Conservation (phyloP, 2,329 filamentous ascomycete genomes). For the Thielaviopsis ethacetica region DNA sequence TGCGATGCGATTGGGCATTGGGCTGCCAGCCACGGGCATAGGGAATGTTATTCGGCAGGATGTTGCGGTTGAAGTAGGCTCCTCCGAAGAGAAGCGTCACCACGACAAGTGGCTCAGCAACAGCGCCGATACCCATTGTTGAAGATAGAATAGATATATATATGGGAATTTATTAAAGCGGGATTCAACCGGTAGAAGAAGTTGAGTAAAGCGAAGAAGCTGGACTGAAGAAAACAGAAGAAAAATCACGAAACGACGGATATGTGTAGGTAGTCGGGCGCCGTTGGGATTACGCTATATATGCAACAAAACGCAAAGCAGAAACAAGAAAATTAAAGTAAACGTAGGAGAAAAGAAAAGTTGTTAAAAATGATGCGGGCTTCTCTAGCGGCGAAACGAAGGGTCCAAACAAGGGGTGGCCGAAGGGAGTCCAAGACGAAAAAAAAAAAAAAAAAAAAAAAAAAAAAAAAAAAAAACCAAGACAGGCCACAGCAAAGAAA, state of each 20-base stretch:
- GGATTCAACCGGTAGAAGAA: background rate
- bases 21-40: conserved; percentile 11
- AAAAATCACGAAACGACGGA: background rate
- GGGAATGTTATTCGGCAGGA: conserved; percentile 10
- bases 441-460: background rate
- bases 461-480: background rate
- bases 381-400: background rate
- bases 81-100: conserved; percentile 27
- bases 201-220: background rate
- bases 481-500: background rate
- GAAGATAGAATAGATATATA: background rate
- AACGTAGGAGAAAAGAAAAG: background rate
- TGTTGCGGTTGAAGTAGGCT: conserved; percentile 28
- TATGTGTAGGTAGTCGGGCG: background rate
- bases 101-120: conserved; percentile 26
- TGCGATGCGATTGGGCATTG: conserved; percentile 11
- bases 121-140: conserved; percentile 24
- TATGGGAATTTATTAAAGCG: background rate
- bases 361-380: background rate
- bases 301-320: background rate
- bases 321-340: background rate
- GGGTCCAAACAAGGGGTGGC: background rate
- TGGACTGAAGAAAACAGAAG: background rate
- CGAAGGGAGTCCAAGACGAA: background rate
- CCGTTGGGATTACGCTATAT: background rate